Evolutionary conservation across 2,329 filamentous ascomycete species (phyloP), one percentile per base, ranked within the genome.

Genomic region (Aspergillus terreus): DNA sequence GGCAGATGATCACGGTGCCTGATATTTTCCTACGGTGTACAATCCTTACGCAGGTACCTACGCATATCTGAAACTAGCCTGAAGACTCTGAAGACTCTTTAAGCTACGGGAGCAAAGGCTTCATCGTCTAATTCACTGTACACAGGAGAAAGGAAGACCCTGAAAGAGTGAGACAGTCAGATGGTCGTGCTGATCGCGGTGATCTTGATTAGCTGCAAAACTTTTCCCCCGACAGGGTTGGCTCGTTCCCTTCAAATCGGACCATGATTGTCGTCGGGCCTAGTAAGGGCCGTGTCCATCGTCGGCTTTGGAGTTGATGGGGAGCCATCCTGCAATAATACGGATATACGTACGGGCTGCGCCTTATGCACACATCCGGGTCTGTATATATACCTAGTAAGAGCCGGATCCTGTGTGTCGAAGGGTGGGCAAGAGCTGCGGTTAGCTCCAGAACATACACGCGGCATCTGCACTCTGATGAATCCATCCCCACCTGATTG

Each of bases 171-270:
- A 30, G 21, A 17, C 12, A 36, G 45, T 47, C 45, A 40, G 45
- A 47, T 47, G 17, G 33, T 33, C 33, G 36, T 35, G 52, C 47
- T 53, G 52, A 57, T 57, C 53, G 46, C 48, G 55, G 30, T 55
- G 51, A 54, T 54, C 48, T 46, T 50, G 48, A 48, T 53, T 45
- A 53, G 51, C 35, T 33, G 10, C 45, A 50, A 52, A 52, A 44
- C 40, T 45, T 53, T 47, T 21, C 15, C 45, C 47, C 38, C 19
- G 14, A 38, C 27, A 42, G 33, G 17, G 40, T 19, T 42, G 40
- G 40, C 35, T 38, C 7, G 27, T 38, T 17, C 12, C 15, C 15
- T 38, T 17, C 35, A 17, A 15, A n/a, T 17, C 4, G 35, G 15
- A 23, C 15, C 2, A 42, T 19, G 40, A 42, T 42, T 42, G 11